These are phyloP conservation scores for Peterozyma toletana DNA, from an alignment of 805 yeast genomes.

Conservation along the genomic window DNA sequence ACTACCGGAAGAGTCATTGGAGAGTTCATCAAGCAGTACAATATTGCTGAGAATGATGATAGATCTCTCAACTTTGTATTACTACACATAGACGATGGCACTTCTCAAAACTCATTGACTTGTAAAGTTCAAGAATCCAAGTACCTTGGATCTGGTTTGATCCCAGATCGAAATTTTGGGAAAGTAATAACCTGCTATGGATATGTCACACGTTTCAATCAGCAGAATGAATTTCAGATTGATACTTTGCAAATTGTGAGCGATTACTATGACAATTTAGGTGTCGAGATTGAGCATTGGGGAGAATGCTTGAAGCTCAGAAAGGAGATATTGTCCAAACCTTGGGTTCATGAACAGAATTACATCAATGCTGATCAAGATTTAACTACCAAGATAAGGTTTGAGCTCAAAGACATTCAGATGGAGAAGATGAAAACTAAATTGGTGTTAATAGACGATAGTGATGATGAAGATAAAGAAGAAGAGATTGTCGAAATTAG, in stretches of 20 bases:
- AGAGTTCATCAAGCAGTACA: constrained; percentile 13
- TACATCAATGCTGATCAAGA: background rate
- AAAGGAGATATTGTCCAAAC: constrained; percentile 14
- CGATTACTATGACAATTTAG: constrained; percentile 11
- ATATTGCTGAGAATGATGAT: constrained; percentile 2
- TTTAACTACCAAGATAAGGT: background rate
- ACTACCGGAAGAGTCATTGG: constrained; percentile 30
- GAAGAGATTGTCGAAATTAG: constrained; percentile 8
- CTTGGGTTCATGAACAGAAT: constrained; percentile 22
- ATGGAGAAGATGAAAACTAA: constrained; percentile 9
- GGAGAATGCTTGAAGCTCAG: constrained; percentile 17
- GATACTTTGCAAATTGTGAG: constrained; percentile 19
- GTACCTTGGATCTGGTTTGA: constrained; percentile 16
- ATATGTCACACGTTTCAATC: constrained; percentile 8
- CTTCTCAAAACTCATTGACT: constrained; percentile 14
- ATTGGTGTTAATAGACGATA: background rate
- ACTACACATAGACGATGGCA: constrained; percentile 22
- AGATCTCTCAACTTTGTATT: constrained; percentile 10
- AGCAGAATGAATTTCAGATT: constrained; percentile 22
- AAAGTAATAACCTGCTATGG: constrained; percentile 23
- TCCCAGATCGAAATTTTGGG: constrained; percentile 15
- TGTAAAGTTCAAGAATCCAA: constrained; percentile 18
- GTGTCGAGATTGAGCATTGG: constrained; percentile 30
- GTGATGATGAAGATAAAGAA: constrained; percentile 10
- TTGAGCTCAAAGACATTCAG: background rate